A percentile compares a stretch with the other conserved stretches of the same genome.
These are phyloP conservation scores for Zasmidium citrigriseum DNA, from an alignment of 2,329 filamentous ascomycete genomes.

Conservation along the genomic window DNA sequence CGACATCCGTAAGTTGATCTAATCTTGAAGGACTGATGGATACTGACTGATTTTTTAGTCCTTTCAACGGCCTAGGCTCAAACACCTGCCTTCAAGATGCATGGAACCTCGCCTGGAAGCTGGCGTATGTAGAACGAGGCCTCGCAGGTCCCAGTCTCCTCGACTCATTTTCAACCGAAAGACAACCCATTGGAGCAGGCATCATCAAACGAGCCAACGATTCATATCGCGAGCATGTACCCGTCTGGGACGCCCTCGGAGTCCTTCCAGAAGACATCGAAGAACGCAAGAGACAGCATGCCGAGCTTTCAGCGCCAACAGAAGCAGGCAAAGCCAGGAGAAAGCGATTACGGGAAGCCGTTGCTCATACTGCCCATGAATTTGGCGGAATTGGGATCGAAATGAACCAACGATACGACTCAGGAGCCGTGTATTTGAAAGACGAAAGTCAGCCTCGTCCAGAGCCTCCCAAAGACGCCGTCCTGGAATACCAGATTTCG, in stretches of 20 bases:
- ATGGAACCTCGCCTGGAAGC: conserved; percentile 20
- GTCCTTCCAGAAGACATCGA: conserved; percentile 26
- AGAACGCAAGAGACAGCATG: conserved; percentile 31
- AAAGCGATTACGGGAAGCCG: conserved; percentile 29
- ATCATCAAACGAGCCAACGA: conserved; percentile 59
- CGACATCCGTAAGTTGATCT: conserved; percentile 51
- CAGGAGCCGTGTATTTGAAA: conserved; percentile 37
- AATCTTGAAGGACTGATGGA: no score
- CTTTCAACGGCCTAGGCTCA: conserved; percentile 58
- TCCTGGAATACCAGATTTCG: conserved; percentile 29
- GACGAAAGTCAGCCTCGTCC: conserved; percentile 30
- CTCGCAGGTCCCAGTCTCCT: conserved; percentile 26
- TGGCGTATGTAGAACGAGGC: conserved; percentile 27
- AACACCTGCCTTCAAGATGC: conserved; percentile 22
- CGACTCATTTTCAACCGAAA: conserved; percentile 33
- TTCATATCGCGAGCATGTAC: conserved; percentile 54
- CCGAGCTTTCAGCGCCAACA: conserved; percentile 30
- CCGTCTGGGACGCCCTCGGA: conserved; percentile 35
- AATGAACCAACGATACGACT: conserved; percentile 60
- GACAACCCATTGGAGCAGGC: conserved; percentile 45
- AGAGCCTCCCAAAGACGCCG: conserved; percentile 26
- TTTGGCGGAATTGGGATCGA: conserved; percentile 60
- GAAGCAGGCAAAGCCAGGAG: conserved; percentile 41
- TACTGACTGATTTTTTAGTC: conserved; percentile 44
- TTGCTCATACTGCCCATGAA: conserved; percentile 35